Percentiles rank a stretch among this genome's conserved stretches.
These are phyloP conservation scores for Sarcocystis neurona DNA, from an alignment of 169 alveolate species.

Conservation along the genomic window DNA sequence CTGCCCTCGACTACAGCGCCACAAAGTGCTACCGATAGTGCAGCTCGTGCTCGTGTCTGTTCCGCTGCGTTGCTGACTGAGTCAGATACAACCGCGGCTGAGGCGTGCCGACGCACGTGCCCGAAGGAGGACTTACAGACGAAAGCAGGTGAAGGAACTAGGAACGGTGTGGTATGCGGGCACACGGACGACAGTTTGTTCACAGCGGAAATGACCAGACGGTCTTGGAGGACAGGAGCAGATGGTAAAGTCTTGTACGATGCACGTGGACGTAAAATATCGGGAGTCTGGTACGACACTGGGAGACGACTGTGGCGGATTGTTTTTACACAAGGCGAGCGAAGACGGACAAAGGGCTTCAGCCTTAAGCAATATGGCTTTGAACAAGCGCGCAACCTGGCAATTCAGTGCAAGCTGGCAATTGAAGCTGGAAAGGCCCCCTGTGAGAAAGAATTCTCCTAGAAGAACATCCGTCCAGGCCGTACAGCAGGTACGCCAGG, in stretches of 20 bases:
- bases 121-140: not conserved
- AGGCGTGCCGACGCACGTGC: not conserved
- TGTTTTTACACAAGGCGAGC: constrained; percentile 19
- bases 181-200: not conserved
- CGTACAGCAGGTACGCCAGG: no score
- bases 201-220: not conserved
- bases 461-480: no score
- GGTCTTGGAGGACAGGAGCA: constrained; percentile 9
- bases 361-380: constrained; percentile 31
- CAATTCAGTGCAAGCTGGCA: constrained; percentile 15
- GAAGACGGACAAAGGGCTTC: constrained; percentile 25
- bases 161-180: not conserved
- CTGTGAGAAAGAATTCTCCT: no score
- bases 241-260: constrained; percentile 23
- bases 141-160: not conserved
- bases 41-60: not conserved
- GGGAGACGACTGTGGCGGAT: constrained; percentile 36
- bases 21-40: not conserved
- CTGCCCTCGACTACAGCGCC: not conserved
- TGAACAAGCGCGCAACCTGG: constrained; percentile 31
- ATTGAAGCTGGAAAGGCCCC: constrained; percentile 24
- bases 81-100: not conserved
- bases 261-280: not conserved
- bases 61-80: not conserved
- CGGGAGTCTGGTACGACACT: constrained; percentile 23